phyloP scores from a whole-genome alignment of 1,139 yeast genomes.

The Hyphopichia khmerensis region DNA sequence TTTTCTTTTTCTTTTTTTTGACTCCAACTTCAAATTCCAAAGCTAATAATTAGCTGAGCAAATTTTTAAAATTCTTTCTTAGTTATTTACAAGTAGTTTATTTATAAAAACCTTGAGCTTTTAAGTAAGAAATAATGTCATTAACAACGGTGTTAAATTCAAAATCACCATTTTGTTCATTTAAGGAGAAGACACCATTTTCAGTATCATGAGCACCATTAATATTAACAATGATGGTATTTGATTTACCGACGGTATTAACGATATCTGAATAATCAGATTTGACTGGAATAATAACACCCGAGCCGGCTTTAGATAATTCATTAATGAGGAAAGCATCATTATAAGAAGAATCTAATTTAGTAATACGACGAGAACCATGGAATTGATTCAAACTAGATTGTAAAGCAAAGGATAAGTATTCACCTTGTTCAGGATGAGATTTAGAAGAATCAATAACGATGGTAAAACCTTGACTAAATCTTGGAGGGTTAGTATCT shows the following conservation, averaged over 20 bases:
- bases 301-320: constrained; percentile 86
- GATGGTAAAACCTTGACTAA: constrained; percentile 81
- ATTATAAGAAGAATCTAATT: constrained; percentile 53
- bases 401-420: constrained; percentile 77
- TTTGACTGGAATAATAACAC: constrained; percentile 66
- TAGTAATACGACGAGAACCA: constrained; percentile 82
- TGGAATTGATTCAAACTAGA: constrained; percentile 87
- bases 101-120: constrained; percentile 70
- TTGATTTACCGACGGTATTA: constrained; percentile 41
- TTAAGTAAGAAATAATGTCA: constrained; percentile 67
- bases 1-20: too few species aligned
- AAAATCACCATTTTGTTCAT: constrained; percentile 11
- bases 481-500: constrained; percentile 92
- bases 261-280: constrained; percentile 35
- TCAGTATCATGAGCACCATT: constrained; percentile 13
- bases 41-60: too few species aligned
- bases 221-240: constrained; percentile 24
- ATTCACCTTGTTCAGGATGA: constrained; percentile 49
- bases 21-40: too few species aligned
- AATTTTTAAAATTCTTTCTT: too few species aligned
- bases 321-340: constrained; percentile 71
- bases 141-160: constrained; percentile 55
- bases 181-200: constrained; percentile 9
- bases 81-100: too few species aligned
- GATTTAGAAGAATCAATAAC: constrained; percentile 59